Evolutionary conservation across 2,329 filamentous ascomycete genomes (phyloP), one percentile per base, ranked within the genome.

Genomic region (Talaromyces funiculosus): DNA sequence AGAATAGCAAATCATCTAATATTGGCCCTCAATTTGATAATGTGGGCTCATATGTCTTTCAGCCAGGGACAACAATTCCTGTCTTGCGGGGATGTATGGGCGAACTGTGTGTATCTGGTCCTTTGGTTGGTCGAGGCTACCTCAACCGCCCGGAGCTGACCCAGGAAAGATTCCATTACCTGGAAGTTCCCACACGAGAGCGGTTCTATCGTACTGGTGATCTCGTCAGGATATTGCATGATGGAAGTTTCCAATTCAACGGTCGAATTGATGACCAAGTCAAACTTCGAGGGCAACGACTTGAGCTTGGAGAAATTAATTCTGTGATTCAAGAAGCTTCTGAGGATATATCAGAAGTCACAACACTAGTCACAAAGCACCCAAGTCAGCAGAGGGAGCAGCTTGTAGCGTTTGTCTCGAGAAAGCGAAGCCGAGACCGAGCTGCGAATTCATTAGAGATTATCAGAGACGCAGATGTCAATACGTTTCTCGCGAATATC

Each of bases 261-360:
- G 92, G 93, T 2, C 85, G 93, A 14, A 89, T 88, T 5, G 93
- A 97, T 69, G 91, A 96, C 59, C 92, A 97, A 73, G 87, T 96
- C 64, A 97, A 97, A 72, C 81, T 97, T 3, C 86, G 93, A 10
- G 92, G 92, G 0, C 92, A 97, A 71, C 82, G 92, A 14, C 81
- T 97, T 0, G 93, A 97, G 69, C 88, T 96, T 62, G 90, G 88
- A 0, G 92, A 97, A 76, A 96, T 97, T 72, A 94, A 96, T 66
- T 87, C 92, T 53, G 84, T 89, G 8, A 90, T 96, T 67, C 86
- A 85, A 51, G 78, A 82, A 20, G 83, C 83, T 0, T 80, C 84
- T 0, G 64, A 72, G 0, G 77, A 77, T 0, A 75, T 94, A 8
- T 78, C 82, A 14, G 90, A 96, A 66, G 86, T 90, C 0, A 86